These are phyloP conservation scores for Diplodia intermedia DNA, from an alignment of 2,329 filamentous ascomycete species.

Conservation along the genomic window DNA sequence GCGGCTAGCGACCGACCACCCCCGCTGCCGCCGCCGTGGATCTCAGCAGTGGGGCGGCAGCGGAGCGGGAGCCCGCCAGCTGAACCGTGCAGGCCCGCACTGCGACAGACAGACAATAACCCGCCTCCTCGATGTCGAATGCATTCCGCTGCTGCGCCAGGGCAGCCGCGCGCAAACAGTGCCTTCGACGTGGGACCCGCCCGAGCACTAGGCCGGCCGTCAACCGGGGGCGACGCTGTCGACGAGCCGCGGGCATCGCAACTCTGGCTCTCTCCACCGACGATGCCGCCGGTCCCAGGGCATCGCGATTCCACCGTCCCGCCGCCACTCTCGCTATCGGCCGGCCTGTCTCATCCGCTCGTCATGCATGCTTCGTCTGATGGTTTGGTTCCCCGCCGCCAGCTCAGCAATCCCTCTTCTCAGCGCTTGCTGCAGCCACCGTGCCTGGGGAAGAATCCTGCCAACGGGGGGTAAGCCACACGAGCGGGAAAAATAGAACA, in stretches of 20 bases:
- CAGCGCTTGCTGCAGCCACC: slow-evolving; percentile 12
- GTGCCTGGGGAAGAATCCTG: slow-evolving; percentile 9
- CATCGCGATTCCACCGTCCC: not conserved
- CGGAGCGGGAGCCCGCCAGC: slow-evolving; percentile 14
- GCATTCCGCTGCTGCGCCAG: not conserved
- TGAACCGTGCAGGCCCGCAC: not conserved
- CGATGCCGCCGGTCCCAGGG: not conserved
- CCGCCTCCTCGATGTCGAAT: not conserved
- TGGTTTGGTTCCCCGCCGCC: not conserved
- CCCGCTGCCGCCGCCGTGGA: not conserved
- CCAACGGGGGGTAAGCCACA: slow-evolving; percentile 12
- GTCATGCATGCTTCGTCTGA: slow-evolving; percentile 17
- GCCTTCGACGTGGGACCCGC: slow-evolving; percentile 3
- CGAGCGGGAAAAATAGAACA: slow-evolving; percentile 13
- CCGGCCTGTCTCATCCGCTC: not conserved
- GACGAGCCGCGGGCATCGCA: slow-evolving; percentile 19
- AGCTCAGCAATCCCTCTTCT: slow-evolving; percentile 12
- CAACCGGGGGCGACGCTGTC: slow-evolving; percentile 19
- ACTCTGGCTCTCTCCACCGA: not conserved
- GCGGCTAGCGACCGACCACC: not conserved
- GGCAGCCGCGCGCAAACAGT: too few species aligned
- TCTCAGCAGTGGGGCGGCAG: slow-evolving; percentile 7
- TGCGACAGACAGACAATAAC: not conserved
- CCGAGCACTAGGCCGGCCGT: not conserved
- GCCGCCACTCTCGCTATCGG: slow-evolving; percentile 3